These are phyloP conservation scores for Lavandula angustifolia DNA, from an alignment of 257 asterid genomes.

Conservation along the genomic window DNA sequence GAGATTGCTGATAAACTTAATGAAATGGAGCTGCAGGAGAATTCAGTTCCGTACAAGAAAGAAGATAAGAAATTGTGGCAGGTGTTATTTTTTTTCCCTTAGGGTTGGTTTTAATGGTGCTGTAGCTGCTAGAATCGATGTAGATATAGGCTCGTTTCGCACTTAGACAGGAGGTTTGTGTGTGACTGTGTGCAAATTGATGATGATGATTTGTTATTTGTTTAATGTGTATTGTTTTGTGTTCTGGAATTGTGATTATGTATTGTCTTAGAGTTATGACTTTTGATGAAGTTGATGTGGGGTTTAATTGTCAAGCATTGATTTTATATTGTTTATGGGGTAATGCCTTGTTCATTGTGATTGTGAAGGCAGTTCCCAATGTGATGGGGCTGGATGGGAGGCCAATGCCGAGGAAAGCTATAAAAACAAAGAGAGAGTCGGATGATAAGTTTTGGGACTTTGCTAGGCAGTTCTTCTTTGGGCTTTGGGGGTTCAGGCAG, in stretches of 20 bases:
- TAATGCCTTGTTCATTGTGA: slow-evolving; percentile 29
- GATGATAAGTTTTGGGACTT: slow-evolving; percentile 99
- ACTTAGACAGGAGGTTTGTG: neutral
- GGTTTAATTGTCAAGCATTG: neutral
- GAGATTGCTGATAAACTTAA: slow-evolving; percentile 76
- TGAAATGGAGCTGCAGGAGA: slow-evolving; percentile 70
- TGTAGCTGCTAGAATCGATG: neutral
- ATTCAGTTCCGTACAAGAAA: slow-evolving; percentile 58
- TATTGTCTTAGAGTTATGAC: slow-evolving; percentile 1
- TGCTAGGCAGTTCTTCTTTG: slow-evolving; percentile 89
- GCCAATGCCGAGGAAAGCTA: slow-evolving; percentile 97
- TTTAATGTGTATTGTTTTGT: neutral
- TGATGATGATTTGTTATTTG: neutral
- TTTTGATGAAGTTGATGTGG: slow-evolving; percentile 19
- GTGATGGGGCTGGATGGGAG: slow-evolving; percentile 93
- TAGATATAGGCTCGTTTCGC: neutral
- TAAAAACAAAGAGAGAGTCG: slow-evolving; percentile 54
- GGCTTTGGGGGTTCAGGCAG: slow-evolving; percentile 97
- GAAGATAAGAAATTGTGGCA: slow-evolving; percentile 86
- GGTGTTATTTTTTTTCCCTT: slow-evolving; percentile 38
- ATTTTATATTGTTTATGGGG: slow-evolving; percentile 8
- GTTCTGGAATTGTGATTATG: neutral
- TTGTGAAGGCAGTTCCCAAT: slow-evolving; percentile 82
- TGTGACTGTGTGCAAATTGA: neutral
- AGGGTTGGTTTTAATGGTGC: neutral